These are phyloP conservation scores for Senna siamea DNA, from an alignment of 306 rosid genomes.

Conservation along the genomic window DNA sequence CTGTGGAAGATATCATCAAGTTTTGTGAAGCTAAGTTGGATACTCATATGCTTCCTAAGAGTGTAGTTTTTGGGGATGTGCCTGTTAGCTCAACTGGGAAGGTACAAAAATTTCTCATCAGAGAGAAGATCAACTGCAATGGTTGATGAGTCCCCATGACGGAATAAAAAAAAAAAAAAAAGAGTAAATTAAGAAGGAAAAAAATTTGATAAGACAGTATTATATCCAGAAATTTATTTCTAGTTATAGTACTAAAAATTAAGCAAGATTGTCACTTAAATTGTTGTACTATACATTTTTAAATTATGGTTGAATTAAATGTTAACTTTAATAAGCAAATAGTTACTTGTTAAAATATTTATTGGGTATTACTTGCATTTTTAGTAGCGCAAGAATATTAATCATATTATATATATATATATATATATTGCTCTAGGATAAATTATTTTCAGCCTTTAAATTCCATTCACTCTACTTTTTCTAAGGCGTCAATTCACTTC, in stretches of 20 bases:
- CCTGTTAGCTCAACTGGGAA: constrained; percentile 82
- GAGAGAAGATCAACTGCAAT: constrained; percentile 48
- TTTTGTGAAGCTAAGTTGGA: constrained; percentile 65
- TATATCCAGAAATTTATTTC: too few relatives aligned
- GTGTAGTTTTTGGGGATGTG: constrained; percentile 70
- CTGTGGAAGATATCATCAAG: constrained; percentile 51
- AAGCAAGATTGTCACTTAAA: too few relatives aligned
- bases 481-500: not conserved
- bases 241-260: not conserved
- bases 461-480: not conserved
- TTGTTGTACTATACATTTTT: too few relatives aligned
- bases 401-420: too few relatives aligned
- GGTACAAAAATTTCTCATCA: constrained; percentile 71
- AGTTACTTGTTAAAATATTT: not conserved
- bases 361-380: not conserved
- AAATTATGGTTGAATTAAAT: too few relatives aligned
- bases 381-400: not conserved
- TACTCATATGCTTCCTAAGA: constrained; percentile 67
- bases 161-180: not conserved
- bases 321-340: not conserved
- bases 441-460: not conserved
- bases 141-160: constrained; percentile 20
- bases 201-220: not conserved
- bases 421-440: not conserved
- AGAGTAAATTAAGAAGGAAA: not conserved